Evolutionary conservation across 129 eudicot genomes (phyloP).

Genomic region (Rutidosis leptorrhynchoides): DNA sequence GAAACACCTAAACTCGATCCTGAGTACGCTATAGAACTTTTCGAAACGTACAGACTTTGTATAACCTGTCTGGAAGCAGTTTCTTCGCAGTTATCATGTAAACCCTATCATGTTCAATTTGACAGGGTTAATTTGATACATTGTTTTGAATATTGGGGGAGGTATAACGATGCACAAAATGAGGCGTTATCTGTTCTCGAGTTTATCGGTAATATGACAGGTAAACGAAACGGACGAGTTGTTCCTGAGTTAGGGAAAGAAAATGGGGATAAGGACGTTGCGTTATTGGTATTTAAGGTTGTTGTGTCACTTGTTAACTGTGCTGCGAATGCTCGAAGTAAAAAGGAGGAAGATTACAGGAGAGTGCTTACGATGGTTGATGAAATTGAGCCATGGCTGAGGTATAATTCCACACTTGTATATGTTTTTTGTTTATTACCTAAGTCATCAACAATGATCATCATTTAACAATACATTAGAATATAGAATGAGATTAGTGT

Average conservation of each 20-base stretch:
- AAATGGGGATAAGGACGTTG: constrained; percentile 49
- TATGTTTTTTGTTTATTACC: background rate
- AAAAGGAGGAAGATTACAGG: constrained; percentile 40
- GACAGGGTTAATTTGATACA: constrained; percentile 60
- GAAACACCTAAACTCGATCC: constrained; percentile 48
- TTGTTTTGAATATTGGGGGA: constrained; percentile 59
- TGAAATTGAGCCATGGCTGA: constrained; percentile 61
- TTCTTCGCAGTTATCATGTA: constrained; percentile 51
- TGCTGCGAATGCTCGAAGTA: constrained; percentile 40
- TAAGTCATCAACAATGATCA: background rate
- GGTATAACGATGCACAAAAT: constrained; percentile 44
- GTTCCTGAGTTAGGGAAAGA: constrained; percentile 48
- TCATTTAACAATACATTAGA: background rate
- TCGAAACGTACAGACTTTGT: constrained; percentile 54
- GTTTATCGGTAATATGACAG: constrained; percentile 30
- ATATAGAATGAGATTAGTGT: no score
- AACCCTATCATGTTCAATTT: constrained; percentile 46
- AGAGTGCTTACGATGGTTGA: constrained; percentile 45
- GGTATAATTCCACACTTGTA: constrained; percentile 36
- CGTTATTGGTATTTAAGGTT: constrained; percentile 46
- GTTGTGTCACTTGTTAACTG: constrained; percentile 63
- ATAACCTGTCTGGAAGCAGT: constrained; percentile 47
- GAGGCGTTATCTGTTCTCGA: constrained; percentile 49
- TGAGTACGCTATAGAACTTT: constrained; percentile 28
- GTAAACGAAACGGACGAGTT: constrained; percentile 25